Evolutionary conservation across 768 basidiomycete genomes (phyloP).

Genomic region (Serendipita vermifera): DNA sequence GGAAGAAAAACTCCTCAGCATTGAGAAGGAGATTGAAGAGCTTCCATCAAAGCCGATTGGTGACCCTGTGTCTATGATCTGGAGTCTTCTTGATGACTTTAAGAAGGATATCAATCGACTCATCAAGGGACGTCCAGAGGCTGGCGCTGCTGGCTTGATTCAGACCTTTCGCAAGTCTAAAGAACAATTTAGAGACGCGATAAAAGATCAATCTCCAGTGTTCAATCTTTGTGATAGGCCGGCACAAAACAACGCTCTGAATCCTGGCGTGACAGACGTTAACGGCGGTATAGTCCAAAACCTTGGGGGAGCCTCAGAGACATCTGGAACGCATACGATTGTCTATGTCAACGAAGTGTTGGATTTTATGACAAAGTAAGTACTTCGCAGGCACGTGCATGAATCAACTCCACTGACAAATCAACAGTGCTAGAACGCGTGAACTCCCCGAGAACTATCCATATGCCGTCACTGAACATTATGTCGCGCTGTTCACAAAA

Average conservation of each 20-base stretch:
- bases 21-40: conserved; percentile 23
- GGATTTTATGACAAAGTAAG: too few relatives aligned
- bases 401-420: too few relatives aligned
- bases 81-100: conserved; percentile 37
- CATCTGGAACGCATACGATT: too few relatives aligned
- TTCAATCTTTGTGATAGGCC: conserved; percentile 38
- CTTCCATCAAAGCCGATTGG: conserved; percentile 42
- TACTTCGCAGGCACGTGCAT: too few relatives aligned
- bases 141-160: conserved; percentile 33
- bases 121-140: conserved; percentile 41
- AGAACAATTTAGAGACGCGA: conserved; percentile 33
- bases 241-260: too few relatives aligned
- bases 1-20: conserved; percentile 30
- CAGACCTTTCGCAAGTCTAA: conserved; percentile 43
- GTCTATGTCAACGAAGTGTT: too few relatives aligned
- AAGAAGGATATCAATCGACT: conserved; percentile 30
- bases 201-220: conserved; percentile 41
- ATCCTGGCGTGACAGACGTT: too few relatives aligned
- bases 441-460: conserved; percentile 59
- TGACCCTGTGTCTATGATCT: conserved; percentile 45
- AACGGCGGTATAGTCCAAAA: too few relatives aligned
- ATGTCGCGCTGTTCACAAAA: conserved; percentile 27
- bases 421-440: conserved; percentile 47
- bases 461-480: conserved; percentile 34
- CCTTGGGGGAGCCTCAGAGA: too few relatives aligned